These are phyloP conservation scores for Bromus sterilis DNA, from an alignment of 176 grass and related monocot species.

Conservation along the genomic window DNA sequence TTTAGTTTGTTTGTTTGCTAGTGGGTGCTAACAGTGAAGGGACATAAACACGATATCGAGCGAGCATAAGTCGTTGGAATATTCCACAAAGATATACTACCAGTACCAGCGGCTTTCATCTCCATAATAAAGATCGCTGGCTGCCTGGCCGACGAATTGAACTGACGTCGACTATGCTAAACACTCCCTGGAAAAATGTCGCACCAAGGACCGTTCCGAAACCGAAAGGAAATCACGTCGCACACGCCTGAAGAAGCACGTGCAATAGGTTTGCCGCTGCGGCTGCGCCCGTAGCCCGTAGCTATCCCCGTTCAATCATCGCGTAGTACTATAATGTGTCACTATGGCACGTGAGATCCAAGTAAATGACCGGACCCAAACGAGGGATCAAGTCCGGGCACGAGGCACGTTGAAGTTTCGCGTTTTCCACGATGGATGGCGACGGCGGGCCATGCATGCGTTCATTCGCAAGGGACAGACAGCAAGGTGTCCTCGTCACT, in stretches of 20 bases:
- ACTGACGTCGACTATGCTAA: neutral
- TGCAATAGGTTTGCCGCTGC: neutral
- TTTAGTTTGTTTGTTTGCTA: too few species aligned
- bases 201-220: neutral
- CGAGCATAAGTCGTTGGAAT: neutral
- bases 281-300: neutral
- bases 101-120: neutral
- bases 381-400: neutral
- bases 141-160: neutral
- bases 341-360: neutral
- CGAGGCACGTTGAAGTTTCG: neutral
- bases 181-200: neutral
- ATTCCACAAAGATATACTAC: neutral
- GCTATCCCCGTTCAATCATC: neutral
- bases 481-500: neutral
- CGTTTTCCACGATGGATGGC: neutral
- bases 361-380: neutral
- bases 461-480: neutral
- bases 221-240: neutral
- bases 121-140: neutral
- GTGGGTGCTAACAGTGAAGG: too few species aligned
- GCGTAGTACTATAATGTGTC: neutral
- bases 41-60: too few species aligned
- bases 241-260: neutral
- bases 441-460: neutral